These are phyloP conservation scores for Phytophthora nicotianae DNA, from an alignment of 352 stramenopile species.

Conservation along the genomic window DNA sequence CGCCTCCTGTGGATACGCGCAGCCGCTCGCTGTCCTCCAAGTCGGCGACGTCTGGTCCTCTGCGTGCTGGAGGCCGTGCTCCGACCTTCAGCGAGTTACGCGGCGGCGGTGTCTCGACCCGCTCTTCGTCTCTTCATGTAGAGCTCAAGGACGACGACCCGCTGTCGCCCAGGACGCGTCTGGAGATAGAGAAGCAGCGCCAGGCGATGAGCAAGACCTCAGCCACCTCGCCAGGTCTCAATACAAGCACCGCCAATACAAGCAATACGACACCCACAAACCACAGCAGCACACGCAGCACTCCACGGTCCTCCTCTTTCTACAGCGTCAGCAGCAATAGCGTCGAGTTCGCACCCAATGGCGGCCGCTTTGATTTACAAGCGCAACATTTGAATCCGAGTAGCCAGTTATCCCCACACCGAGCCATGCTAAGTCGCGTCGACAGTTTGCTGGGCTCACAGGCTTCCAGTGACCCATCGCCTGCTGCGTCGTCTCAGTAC, in stretches of 20 bases:
- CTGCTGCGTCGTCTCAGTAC: slow-evolving; percentile 26
- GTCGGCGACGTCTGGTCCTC: slow-evolving; percentile 1
- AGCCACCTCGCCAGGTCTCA: neutral
- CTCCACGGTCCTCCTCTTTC: slow-evolving; percentile 29
- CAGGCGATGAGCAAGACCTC: slow-evolving; percentile 29
- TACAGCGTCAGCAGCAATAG: slow-evolving; percentile 24
- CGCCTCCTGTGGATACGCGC: slow-evolving; percentile 18
- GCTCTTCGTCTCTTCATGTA: slow-evolving; percentile 22
- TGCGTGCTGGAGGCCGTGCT: slow-evolving; percentile 9
- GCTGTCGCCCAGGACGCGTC: slow-evolving; percentile 52
- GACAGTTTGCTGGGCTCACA: slow-evolving; percentile 52
- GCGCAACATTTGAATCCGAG: slow-evolving; percentile 9
- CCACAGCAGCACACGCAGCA: slow-evolving; percentile 33
- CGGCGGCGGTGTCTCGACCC: slow-evolving; percentile 16
- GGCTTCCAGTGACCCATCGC: slow-evolving; percentile 1
- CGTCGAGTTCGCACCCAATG: slow-evolving; percentile 11
- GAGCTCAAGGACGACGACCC: slow-evolving; percentile 39
- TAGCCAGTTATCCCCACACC: slow-evolving; percentile 61
- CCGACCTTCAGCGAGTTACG: slow-evolving; percentile 37
- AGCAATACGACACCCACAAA: slow-evolving; percentile 39
- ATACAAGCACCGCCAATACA: slow-evolving; percentile 31
- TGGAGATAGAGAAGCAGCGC: slow-evolving; percentile 54
- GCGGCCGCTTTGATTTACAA: slow-evolving; percentile 12
- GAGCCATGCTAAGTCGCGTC: slow-evolving; percentile 64
- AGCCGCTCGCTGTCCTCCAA: slow-evolving; percentile 11